A percentile compares a stretch with the other conserved stretches of the same genome.
Conservation (phyloP, 2,329 filamentous ascomycete genomes). For the Colletotrichum tropicicola region DNA sequence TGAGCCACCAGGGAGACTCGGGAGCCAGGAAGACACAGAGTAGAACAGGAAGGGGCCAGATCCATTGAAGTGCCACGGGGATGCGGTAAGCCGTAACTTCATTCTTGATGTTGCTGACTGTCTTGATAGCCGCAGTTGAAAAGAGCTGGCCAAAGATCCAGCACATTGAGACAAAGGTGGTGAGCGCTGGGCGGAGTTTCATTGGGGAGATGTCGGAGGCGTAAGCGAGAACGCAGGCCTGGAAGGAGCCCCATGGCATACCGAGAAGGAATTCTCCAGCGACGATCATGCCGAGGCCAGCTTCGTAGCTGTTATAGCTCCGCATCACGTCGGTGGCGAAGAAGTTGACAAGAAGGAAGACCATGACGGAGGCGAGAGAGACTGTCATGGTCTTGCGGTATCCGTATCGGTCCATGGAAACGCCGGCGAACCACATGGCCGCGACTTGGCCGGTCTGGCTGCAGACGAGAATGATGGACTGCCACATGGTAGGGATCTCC, state of each 20-base stretch:
- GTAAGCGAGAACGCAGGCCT: conserved; percentile 46
- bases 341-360: conserved; percentile 21
- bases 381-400: conserved; percentile 22
- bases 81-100: conserved; percentile 45
- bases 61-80: conserved; percentile 50
- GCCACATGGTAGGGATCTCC: conserved; percentile 51
- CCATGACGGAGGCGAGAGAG: conserved; percentile 2
- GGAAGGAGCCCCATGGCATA: conserved; percentile 44
- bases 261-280: conserved; percentile 45
- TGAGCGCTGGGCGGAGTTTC: conserved; percentile 47
- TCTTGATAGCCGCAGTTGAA: conserved; percentile 42
- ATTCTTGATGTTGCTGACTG: conserved; percentile 34
- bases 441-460: conserved; percentile 10
- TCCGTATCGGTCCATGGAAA: conserved; percentile 5
- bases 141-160: conserved; percentile 50
- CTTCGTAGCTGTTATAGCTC: conserved; percentile 43
- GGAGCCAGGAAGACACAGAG: conserved; percentile 43
- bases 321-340: conserved; percentile 22
- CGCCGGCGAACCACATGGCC: conserved; percentile 14
- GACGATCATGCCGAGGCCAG: conserved; percentile 39
- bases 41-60: conserved; percentile 45
- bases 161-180: conserved; percentile 49
- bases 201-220: conserved; percentile 43
- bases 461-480: conserved; percentile 39
- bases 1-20: conserved; percentile 49